Evolutionary conservation across 345 rosid genomes (phyloP).

Genomic region (Eucalyptus tenuipes): DNA sequence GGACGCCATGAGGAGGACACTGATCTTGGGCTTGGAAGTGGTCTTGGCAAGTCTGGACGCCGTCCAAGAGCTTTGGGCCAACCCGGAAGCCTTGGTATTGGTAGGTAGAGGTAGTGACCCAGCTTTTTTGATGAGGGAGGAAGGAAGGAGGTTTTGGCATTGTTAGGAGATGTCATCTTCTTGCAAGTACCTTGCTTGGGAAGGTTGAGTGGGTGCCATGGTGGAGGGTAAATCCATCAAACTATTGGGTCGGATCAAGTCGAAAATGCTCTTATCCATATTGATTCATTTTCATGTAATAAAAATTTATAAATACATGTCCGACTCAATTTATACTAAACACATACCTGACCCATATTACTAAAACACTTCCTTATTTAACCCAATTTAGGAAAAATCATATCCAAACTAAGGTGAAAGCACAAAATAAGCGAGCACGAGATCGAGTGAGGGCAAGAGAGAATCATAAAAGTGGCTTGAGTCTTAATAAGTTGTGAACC

Average conservation of each 20-base stretch:
- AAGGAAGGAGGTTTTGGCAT: neutral
- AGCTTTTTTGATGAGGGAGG: neutral
- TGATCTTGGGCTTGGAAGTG: neutral
- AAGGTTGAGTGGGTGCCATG: neutral
- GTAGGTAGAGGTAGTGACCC: neutral
- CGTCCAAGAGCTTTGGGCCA: neutral
- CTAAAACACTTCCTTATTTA: no score
- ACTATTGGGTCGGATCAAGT: no score
- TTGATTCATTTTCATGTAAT: no score
- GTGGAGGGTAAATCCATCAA: neutral
- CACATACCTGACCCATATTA: rapidly evolving
- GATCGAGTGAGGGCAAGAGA: no score
- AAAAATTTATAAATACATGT: no score
- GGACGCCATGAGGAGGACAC: neutral
- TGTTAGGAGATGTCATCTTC: neutral
- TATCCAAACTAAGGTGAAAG: no score
- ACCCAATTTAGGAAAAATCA: no score
- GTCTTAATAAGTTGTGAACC: no score
- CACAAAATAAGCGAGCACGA: rapidly evolving
- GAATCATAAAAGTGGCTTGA: no score
- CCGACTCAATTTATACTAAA: no score
- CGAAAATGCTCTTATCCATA: no score
- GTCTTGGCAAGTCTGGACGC: neutral
- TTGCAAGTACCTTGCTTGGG: neutral
- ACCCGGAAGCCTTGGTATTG: neutral